Percentiles rank a stretch among this genome's conserved stretches.
Conservation (phyloP, 129 eudicot species). For the Helianthus tuberosus region DNA sequence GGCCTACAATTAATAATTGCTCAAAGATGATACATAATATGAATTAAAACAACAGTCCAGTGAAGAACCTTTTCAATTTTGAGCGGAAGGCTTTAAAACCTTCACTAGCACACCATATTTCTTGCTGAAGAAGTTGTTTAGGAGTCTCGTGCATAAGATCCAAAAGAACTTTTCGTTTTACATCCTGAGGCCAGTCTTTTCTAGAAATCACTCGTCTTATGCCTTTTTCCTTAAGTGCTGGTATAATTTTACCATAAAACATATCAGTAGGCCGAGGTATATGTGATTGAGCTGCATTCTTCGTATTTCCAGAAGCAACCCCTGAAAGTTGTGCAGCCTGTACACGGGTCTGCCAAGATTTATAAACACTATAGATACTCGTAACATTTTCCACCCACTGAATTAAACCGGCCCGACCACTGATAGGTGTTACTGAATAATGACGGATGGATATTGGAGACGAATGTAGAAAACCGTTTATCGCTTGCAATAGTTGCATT, state of each 20-base stretch:
- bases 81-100: conserved; percentile 94
- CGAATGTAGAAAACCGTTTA: conserved; percentile 79
- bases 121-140: conserved; percentile 93
- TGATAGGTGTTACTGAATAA: conserved; percentile 96
- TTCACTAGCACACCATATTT: conserved; percentile 99
- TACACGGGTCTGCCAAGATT: conserved; percentile 90
- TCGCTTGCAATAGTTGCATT: conserved; percentile 95
- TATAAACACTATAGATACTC: conserved; percentile 87
- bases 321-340: conserved; percentile 78
- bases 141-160: conserved; percentile 98
- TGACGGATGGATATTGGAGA: conserved; percentile 69
- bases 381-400: conserved; percentile 98
- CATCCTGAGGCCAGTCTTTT: conserved; percentile 99
- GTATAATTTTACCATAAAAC: conserved; percentile 98
- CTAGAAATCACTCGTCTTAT: conserved; percentile 94
- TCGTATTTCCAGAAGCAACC: conserved; percentile 53
- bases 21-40: conserved; percentile 20
- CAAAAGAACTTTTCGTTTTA: conserved; percentile 85
- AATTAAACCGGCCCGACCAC: conserved; percentile 98
- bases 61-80: conserved; percentile 70
- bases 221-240: conserved; percentile 98
- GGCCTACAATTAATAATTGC: neutral
- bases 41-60: conserved; percentile 10
- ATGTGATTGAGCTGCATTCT: conserved; percentile 61
- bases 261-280: conserved; percentile 95